These are phyloP conservation scores for Neltuma alba DNA, from an alignment of 306 rosid species.

Conservation along the genomic window DNA sequence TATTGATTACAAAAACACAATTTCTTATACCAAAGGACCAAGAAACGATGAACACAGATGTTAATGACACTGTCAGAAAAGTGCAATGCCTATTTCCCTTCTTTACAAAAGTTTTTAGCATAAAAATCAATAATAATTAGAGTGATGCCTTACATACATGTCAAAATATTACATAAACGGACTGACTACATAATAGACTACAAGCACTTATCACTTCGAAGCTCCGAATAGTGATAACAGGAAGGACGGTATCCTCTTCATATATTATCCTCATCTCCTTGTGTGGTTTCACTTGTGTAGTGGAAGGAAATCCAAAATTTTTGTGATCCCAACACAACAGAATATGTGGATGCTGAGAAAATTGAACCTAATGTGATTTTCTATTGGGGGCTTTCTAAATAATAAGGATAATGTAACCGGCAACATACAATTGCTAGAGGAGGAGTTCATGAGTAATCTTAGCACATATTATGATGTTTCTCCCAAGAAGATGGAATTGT, in stretches of 20 bases:
- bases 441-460: constrained; percentile 44
- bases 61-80: background rate
- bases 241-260: background rate
- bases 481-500: constrained; percentile 37
- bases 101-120: no score
- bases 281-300: constrained; percentile 35
- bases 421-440: no score
- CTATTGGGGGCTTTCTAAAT: constrained; percentile 49
- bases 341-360: background rate
- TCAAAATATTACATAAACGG: background rate
- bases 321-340: constrained; percentile 41
- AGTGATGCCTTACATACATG: background rate
- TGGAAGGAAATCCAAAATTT: constrained; percentile 40
- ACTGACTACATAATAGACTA: background rate
- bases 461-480: constrained; percentile 37
- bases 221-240: no score
- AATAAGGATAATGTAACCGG: background rate
- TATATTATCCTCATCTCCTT: background rate
- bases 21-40: background rate
- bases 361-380: constrained; percentile 45
- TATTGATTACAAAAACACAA: no score
- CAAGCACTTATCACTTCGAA: background rate
- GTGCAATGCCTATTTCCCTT: no score
- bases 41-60: background rate
- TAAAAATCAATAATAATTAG: background rate